Evolutionary conservation across 2,329 filamentous ascomycete species (phyloP).

Genomic region (Rhynchosporium graminicola): DNA sequence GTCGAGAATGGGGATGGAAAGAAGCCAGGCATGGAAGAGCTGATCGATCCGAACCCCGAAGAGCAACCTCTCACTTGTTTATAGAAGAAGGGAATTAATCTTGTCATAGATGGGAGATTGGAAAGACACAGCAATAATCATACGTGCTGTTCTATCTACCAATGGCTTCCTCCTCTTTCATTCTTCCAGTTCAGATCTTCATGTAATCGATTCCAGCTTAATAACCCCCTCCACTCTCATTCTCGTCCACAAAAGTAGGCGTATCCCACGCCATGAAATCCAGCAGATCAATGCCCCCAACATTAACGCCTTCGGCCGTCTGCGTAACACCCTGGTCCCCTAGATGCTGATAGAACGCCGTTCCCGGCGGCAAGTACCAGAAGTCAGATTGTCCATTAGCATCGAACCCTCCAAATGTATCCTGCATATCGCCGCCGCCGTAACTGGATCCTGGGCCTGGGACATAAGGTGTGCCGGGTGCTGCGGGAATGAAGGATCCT

Average conservation of each 20-base stretch:
- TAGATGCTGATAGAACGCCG: conserved; percentile 66
- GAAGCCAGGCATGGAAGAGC: too few relatives aligned
- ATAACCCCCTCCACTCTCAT: background rate
- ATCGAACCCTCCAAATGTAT: conserved; percentile 37
- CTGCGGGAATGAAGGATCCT: conserved; percentile 56
- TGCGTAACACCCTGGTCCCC: conserved; percentile 64
- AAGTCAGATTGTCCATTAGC: conserved; percentile 47
- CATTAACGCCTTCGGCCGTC: conserved; percentile 67
- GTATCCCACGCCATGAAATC: conserved; percentile 67
- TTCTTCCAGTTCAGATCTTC: background rate
- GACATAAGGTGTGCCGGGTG: conserved; percentile 43
- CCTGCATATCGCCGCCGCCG: conserved; percentile 42
- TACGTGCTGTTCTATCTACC: too few relatives aligned
- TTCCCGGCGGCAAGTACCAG: conserved; percentile 66
- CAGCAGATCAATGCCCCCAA: conserved; percentile 65
- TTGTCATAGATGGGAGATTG: too few relatives aligned
- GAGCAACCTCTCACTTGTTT: too few relatives aligned
- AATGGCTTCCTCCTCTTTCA: background rate
- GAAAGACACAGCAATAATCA: too few relatives aligned
- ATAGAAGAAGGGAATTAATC: too few relatives aligned
- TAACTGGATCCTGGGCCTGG: conserved; percentile 31
- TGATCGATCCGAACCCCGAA: too few relatives aligned
- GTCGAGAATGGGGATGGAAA: too few relatives aligned
- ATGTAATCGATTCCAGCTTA: background rate
- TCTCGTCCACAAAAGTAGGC: conserved; percentile 13